Evolutionary conservation across 2,329 filamentous ascomycete genomes (phyloP), one percentile per base, ranked within the genome.

Genomic region (Sclerotinia trifoliorum): DNA sequence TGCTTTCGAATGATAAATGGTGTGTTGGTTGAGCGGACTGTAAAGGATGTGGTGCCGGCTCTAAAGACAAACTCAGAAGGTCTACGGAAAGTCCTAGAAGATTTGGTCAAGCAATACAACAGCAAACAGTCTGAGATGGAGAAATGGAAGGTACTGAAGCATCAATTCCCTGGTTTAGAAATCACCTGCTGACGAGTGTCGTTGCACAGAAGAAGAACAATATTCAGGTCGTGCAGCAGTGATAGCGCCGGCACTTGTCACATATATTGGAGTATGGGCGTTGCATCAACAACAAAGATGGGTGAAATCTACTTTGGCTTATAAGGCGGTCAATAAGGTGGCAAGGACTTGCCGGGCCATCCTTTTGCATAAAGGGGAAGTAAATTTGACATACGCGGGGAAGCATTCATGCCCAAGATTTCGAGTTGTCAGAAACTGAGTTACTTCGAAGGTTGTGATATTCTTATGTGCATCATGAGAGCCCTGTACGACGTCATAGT

Each of bases 1-100:
- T 98, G 94, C 81, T 99, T 98, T 82, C 94, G 95, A 75, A 93
- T 99, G 87, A 96, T 99, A 79, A 98, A 99, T 79, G 95, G 95
- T 57, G 94, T 98, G 32, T 83, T 99, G 69, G 92, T 97, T 66
- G 95, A 99, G 83, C 87, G 94, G 74, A 98, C 94, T 21, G 92
- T 99, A 74, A 86, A 93, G 79, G 95, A 98, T 79, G 92, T 99
- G 17, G 84, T 96, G 67, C 95, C 95, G 7, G 91, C 93, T 35
- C 84, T 99, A 70, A 90, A 93, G 81, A 98, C 93, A 26, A 98
- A 99, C 78, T 91, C 93, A 35, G 94, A 98, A 71, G 94, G 95
- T 1, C 79, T 99, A 78, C 95, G 91, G 81, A 96, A 97, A 81
- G 93, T 98, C 42, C 83, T 98, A 67, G 94, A 97, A 72, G 94